phyloP scores from a whole-genome alignment of 331 rosid species.

The Stylosanthes scabra region DNA sequence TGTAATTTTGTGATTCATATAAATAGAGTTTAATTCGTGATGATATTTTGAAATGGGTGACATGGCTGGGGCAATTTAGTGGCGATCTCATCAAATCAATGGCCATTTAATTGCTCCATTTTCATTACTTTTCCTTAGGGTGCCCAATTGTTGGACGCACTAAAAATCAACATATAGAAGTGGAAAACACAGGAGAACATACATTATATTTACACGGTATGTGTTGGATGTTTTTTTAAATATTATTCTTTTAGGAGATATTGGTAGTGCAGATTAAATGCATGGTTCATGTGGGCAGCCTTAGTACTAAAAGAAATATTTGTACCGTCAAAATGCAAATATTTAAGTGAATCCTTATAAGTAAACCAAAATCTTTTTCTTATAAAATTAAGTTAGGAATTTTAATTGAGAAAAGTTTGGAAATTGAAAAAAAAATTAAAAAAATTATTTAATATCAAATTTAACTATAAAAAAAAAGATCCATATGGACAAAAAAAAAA shows the following conservation, averaged over 20 bases:
- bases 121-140: background rate
- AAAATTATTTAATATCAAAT: no score
- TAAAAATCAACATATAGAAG: background rate
- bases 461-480: no score
- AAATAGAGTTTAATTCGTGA: background rate
- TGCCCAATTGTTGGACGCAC: background rate
- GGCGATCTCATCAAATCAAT: slow-evolving; percentile 4
- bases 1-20: background rate
- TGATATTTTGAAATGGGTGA: slow-evolving; percentile 32
- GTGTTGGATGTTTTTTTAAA: background rate
- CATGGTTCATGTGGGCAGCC: no score
- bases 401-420: no score
- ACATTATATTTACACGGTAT: background rate
- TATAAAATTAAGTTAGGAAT: no score
- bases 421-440: no score
- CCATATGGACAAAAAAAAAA: no score
- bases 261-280: background rate
- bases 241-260: background rate
- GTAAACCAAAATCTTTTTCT: background rate
- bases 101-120: background rate
- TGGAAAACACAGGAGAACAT: background rate
- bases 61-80: background rate
- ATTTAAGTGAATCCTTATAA: background rate
- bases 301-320: no score
- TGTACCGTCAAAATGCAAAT: background rate